A percentile compares a stretch with the other conserved stretches of the same genome.
Evolutionary conservation across 2,329 filamentous ascomycete genomes (phyloP).

Genomic region (Colletotrichum spaethianum): DNA sequence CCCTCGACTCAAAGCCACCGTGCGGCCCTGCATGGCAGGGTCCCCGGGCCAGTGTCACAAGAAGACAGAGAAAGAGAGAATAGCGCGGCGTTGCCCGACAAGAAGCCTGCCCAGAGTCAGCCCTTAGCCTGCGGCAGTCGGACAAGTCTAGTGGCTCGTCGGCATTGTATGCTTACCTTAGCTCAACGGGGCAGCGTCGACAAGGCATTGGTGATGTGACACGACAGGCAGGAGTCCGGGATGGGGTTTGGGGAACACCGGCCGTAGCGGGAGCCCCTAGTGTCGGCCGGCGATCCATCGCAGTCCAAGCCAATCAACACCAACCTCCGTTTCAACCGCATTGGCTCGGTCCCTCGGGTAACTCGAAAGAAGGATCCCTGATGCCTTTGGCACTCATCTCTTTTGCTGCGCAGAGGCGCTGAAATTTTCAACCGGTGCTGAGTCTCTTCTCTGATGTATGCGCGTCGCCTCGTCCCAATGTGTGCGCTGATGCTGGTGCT

Average conservation of each 20-base stretch:
- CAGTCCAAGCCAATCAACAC: slow-evolving; percentile 23
- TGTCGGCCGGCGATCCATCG: slow-evolving; percentile 22
- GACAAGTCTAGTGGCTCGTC: slow-evolving; percentile 21
- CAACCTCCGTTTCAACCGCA: slow-evolving; percentile 19
- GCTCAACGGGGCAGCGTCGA: slow-evolving; percentile 9
- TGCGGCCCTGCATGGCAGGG: slow-evolving; percentile 32
- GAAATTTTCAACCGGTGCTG: background rate
- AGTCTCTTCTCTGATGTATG: background rate
- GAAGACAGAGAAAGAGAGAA: background rate
- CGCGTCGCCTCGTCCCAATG: background rate
- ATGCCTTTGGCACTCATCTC: background rate
- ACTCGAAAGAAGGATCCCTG: background rate
- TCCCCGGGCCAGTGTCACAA: slow-evolving; percentile 9
- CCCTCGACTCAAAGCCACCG: background rate
- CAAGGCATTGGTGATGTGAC: slow-evolving; percentile 9
- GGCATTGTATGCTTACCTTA: slow-evolving; percentile 16
- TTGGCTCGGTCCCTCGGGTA: slow-evolving; percentile 30
- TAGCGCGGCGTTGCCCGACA: background rate
- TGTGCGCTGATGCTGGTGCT: background rate
- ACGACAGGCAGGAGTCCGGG: slow-evolving; percentile 21
- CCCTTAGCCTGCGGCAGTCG: slow-evolving; percentile 18
- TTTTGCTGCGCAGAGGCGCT: background rate
- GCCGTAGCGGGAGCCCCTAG: slow-evolving; percentile 29
- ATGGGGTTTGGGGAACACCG: slow-evolving; percentile 41
- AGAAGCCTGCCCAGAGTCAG: slow-evolving; percentile 9